Percentiles rank a stretch among this genome's conserved stretches.
phyloP scores from a whole-genome alignment of 2,329 filamentous ascomycete genomes.

The Alternaria atra region DNA sequence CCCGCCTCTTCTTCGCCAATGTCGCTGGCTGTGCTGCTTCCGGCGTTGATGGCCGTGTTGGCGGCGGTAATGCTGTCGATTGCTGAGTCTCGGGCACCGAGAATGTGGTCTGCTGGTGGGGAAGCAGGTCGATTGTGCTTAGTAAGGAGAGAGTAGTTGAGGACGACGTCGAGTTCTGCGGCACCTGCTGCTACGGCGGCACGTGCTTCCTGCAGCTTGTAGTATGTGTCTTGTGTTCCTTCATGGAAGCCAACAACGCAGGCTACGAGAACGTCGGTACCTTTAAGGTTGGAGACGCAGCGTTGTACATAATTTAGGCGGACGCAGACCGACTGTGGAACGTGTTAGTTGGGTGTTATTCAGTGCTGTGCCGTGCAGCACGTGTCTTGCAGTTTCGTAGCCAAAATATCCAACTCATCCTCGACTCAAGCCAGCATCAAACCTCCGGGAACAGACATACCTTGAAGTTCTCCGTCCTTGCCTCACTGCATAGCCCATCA shows the following conservation, averaged over 20 bases:
- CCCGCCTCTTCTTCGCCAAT: conserved; percentile 24
- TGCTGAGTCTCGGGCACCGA: conserved; percentile 36
- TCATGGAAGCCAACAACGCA: conserved; percentile 69
- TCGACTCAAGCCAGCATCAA: not conserved
- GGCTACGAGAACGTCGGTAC: conserved; percentile 60
- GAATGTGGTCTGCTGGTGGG: conserved; percentile 7
- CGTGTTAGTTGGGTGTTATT: conserved; percentile 6
- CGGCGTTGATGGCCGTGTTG: conserved; percentile 42
- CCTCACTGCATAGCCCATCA: conserved; percentile 65
- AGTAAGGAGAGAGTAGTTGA: conserved; percentile 62
- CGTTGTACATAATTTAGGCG: conserved; percentile 62
- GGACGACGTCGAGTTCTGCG: conserved; percentile 66
- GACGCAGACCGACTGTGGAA: conserved; percentile 65
- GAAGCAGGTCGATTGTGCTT: conserved; percentile 31
- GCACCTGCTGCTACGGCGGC: conserved; percentile 62
- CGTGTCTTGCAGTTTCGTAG: not conserved
- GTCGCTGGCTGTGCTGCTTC: conserved; percentile 18
- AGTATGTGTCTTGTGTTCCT: conserved; percentile 61
- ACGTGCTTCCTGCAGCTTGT: conserved; percentile 63
- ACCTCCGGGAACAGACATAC: conserved; percentile 34
- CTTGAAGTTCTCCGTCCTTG: conserved; percentile 57
- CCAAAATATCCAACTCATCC: not conserved
- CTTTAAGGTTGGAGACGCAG: conserved; percentile 59
- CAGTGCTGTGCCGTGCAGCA: not conserved
- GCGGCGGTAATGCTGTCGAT: conserved; percentile 46